Conservation (phyloP, 306 rosid species). For the Lithocarpus polystachyus region DNA sequence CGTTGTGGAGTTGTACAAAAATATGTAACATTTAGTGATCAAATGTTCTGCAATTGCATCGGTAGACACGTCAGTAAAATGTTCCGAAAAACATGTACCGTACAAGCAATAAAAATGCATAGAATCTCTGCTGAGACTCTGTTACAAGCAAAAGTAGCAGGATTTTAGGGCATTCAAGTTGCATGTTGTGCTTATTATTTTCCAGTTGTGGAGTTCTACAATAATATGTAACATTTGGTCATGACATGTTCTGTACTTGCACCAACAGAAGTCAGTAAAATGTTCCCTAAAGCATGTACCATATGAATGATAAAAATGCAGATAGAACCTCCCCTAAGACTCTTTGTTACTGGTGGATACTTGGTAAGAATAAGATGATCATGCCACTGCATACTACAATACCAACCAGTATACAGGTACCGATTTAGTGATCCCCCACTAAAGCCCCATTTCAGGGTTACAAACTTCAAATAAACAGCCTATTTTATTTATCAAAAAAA, state of each 20-base stretch:
- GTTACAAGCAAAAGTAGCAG: conserved; percentile 20
- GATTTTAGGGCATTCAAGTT: conserved; percentile 13
- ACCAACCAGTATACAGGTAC: no score
- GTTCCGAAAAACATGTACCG: background rate
- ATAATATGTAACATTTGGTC: background rate
- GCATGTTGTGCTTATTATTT: conserved; percentile 7
- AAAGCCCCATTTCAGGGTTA: no score
- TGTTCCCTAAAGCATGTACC: background rate
- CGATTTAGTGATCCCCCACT: no score
- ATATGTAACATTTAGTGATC: background rate
- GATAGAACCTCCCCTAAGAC: background rate
- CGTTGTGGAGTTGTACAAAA: conserved; percentile 16
- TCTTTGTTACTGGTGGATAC: no score
- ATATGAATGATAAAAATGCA: background rate
- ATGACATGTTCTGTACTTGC: background rate
- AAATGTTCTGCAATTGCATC: background rate
- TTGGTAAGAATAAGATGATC: no score
- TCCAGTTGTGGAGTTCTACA: conserved; percentile 21
- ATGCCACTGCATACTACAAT: no score
- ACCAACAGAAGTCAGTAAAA: background rate
- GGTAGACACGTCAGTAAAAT: background rate
- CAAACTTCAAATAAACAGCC: no score
- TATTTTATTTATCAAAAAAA: no score
- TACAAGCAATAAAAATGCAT: background rate
- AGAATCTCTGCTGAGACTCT: background rate